Evolutionary conservation across 257 asterid genomes (phyloP), one percentile per base, ranked within the genome.

Genomic region (Cynanchum wilfordii): DNA sequence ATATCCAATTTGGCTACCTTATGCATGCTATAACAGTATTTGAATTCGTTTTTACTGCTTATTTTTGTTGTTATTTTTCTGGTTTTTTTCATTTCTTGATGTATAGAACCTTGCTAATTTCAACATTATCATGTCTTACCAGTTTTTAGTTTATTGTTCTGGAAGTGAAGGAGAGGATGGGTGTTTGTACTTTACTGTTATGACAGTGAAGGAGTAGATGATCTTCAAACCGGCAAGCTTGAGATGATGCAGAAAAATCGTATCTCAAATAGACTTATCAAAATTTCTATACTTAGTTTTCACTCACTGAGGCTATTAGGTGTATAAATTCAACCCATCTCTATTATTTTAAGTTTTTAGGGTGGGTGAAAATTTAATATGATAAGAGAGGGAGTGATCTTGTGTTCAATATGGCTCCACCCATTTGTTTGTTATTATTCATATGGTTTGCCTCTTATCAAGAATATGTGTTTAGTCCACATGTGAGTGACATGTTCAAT

Each of bases 201-300:
- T 51, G 55, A 50, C 19, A n/a, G 22, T 22, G 67, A 12, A 38
- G 11, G 22, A 29, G 42, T 27, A n/a, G 42, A 15, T 72, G 38
- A 45, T 59, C 36, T 60, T 62, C 38, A 60, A 51, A 22, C 10
- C 65, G 52, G 11, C n/a, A 50, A 60, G 66, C 40, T 52, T 72
- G 24, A 54, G 16, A 24, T 60, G 44, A 73, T 49, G 33, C 63
- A 60, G 62, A 25, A 62, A 62, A 15, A 30, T 3, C 17, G 45
- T 16, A 27, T 45, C 47, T 49, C 50, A 44, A 27, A 45, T 36
- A 17, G 54, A 7, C 25, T 13, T 1, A 15, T 62, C 0, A 62
- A 62, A 29, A 22, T 16, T 62, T 62, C 33, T 15, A 5, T 62
- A 9, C 20, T 29, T 12, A 15, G n/a, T 29, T 9, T 29, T 60